phyloP scores from a whole-genome alignment of 441 rosid species.

The Mallotus repandus region DNA sequence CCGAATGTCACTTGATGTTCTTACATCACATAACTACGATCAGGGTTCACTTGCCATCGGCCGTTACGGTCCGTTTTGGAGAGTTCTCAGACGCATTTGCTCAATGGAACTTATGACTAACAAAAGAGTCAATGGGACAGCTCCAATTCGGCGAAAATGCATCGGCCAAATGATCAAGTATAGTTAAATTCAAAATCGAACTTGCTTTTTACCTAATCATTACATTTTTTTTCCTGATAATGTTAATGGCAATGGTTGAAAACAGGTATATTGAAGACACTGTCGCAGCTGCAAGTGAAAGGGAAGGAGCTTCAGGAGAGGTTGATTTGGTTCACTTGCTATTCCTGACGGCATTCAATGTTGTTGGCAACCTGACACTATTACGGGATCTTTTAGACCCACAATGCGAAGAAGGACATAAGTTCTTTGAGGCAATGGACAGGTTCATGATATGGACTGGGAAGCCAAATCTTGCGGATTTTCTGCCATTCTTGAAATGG shows the following conservation, averaged over 20 bases:
- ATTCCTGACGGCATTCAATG: constrained; percentile 23
- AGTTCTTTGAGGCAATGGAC: constrained; percentile 23
- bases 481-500: constrained; percentile 12
- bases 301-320: constrained; percentile 14
- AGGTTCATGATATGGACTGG: constrained; percentile 16
- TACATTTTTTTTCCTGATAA: no score
- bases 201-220: no score
- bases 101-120: constrained; percentile 9
- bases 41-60: constrained; percentile 2
- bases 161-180: constrained; percentile 7
- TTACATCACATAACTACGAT: constrained; percentile 23
- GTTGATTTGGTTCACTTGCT: constrained; percentile 5
- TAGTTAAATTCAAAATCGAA: no score
- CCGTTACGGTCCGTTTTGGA: constrained; percentile 20
- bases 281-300: not conserved
- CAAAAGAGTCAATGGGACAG: constrained; percentile 14
- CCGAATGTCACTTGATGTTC: not conserved
- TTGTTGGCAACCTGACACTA: constrained; percentile 23
- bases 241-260: no score
- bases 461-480: constrained; percentile 24
- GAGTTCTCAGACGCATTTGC: constrained; percentile 8
- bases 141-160: constrained; percentile 3
- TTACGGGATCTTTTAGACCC: constrained; percentile 20
- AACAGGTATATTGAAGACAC: constrained; percentile 14
- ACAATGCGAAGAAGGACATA: constrained; percentile 14